phyloP scores from a whole-genome alignment of 2,329 filamentous ascomycete species.

The Lachnellula occidentalis region DNA sequence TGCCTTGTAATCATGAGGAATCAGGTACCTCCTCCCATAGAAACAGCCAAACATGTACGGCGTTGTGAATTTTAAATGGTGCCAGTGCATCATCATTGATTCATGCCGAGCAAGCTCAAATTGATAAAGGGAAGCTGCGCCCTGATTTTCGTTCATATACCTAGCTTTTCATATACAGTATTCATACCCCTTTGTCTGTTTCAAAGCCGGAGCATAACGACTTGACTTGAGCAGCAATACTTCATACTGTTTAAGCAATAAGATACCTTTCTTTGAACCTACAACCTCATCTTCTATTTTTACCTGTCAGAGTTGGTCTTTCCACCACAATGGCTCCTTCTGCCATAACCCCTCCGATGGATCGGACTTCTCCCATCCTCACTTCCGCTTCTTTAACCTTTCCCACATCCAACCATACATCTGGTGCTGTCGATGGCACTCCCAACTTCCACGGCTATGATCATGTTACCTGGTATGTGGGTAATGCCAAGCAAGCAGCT shows the following conservation, averaged over 20 bases:
- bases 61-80: not conserved
- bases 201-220: not conserved
- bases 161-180: too few relatives aligned
- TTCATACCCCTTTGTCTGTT: too few relatives aligned
- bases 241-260: too few relatives aligned
- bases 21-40: not conserved
- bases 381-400: constrained; percentile 31
- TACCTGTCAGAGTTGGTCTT: not conserved
- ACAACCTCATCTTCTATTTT: not conserved
- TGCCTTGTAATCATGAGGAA: not conserved
- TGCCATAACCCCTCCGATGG: constrained; percentile 10
- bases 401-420: constrained; percentile 41
- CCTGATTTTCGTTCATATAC: not conserved
- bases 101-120: not conserved
- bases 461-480: constrained; percentile 93
- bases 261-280: too few relatives aligned
- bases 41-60: not conserved
- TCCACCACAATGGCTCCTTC: constrained; percentile 23
- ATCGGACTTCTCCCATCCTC: constrained; percentile 8
- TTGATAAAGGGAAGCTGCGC: not conserved
- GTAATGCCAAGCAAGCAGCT: constrained; percentile 93
- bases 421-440: constrained; percentile 47
- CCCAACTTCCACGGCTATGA: constrained; percentile 77
- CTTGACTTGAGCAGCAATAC: not conserved
- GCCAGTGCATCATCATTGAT: not conserved